Percentiles rank a stretch among this genome's conserved stretches.
Evolutionary conservation across 2,329 filamentous ascomycete genomes (phyloP).

Genomic region (Aspergillus sergii): DNA sequence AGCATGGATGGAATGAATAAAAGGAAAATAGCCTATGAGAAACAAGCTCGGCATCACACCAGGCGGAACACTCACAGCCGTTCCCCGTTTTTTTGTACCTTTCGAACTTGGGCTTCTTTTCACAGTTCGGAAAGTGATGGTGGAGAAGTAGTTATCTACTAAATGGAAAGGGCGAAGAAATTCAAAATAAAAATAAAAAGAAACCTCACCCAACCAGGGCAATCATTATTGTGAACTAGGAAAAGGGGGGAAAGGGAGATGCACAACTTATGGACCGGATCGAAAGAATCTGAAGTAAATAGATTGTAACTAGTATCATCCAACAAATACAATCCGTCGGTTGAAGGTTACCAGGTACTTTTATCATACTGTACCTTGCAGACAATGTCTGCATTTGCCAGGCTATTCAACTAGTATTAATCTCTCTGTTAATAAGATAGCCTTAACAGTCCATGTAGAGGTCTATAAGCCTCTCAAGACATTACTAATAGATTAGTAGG

Average conservation of each 20-base stretch:
- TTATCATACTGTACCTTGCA: not conserved
- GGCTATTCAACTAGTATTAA: not conserved
- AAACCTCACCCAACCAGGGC: not conserved
- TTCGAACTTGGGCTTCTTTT: not conserved
- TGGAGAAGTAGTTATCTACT: not conserved
- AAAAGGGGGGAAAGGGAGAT: not conserved
- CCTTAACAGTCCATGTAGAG: no score
- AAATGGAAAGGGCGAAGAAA: not conserved
- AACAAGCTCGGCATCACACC: conserved; percentile 30
- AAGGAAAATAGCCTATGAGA: conserved; percentile 16
- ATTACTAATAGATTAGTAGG: no score
- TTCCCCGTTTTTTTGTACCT: conserved; percentile 17
- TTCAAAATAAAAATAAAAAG: not conserved
- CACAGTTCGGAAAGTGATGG: not conserved
- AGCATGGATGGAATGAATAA: conserved; percentile 5
- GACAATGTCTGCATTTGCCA: no score
- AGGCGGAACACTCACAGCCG: conserved; percentile 36
- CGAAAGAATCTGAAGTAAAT: no score
- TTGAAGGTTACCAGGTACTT: not conserved
- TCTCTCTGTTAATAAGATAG: no score
- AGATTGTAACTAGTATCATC: no score
- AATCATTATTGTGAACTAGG: not conserved
- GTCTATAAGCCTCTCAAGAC: no score
- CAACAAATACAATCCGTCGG: not conserved
- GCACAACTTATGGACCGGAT: no score